Conservation (phyloP, 2,329 filamentous ascomycete species). For the Xylaria sp. region DNA sequence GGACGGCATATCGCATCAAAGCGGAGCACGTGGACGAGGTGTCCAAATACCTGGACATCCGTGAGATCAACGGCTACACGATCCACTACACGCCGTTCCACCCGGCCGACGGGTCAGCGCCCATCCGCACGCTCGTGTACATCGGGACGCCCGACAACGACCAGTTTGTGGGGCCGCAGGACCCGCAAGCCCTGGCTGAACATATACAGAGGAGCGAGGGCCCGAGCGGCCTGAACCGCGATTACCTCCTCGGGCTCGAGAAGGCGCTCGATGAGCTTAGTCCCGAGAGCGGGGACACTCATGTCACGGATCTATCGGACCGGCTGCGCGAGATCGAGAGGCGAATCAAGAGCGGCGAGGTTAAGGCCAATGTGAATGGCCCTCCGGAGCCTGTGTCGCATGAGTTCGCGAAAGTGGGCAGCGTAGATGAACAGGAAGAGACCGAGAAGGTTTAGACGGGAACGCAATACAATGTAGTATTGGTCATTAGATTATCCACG, state of each 20-base stretch:
- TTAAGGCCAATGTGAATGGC: not conserved
- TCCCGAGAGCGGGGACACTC: conserved; percentile 80
- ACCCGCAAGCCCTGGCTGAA: conserved; percentile 79
- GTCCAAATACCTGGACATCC: conserved; percentile 89
- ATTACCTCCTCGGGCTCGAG: conserved; percentile 88
- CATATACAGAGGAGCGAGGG: conserved; percentile 83
- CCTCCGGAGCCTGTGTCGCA: conserved; percentile 42
- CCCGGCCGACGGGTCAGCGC: conserved; percentile 56
- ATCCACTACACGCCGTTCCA: conserved; percentile 92
- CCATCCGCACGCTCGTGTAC: conserved; percentile 78
- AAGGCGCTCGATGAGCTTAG: conserved; percentile 77
- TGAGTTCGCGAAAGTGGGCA: conserved; percentile 58
- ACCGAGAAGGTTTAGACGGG: conserved; percentile 47
- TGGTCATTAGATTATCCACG: not conserved
- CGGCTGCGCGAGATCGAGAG: conserved; percentile 73
- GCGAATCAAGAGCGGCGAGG: conserved; percentile 20
- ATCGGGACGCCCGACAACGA: conserved; percentile 94
- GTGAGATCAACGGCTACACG: conserved; percentile 97
- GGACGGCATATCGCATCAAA: conserved; percentile 88
- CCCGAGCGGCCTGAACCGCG: conserved; percentile 88
- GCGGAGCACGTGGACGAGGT: conserved; percentile 80
- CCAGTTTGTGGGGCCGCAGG: conserved; percentile 88
- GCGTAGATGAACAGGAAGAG: conserved; percentile 70
- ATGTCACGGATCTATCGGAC: conserved; percentile 83
- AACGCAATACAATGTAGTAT: not conserved